Percentiles rank a stretch among this genome's conserved stretches.
Evolutionary conservation across 768 basidiomycete species (phyloP).

Genomic region (Naganishia vishniacii): DNA sequence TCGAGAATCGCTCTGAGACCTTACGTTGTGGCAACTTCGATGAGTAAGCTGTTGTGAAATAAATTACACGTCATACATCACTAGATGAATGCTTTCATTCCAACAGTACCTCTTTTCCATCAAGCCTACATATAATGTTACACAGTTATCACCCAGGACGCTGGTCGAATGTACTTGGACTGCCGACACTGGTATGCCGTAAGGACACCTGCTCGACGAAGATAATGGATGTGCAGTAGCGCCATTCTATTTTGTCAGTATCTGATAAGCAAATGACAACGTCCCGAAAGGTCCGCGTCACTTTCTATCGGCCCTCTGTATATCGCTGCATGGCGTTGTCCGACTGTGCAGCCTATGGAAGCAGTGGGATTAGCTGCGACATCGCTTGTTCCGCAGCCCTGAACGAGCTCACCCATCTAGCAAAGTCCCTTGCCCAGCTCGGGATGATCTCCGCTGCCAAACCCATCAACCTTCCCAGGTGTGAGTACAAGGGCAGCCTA

Average conservation of each 20-base stretch:
- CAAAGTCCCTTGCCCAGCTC: conserved; percentile 55
- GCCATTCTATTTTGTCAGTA: no score
- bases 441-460: conserved; percentile 36
- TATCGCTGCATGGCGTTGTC: background rate
- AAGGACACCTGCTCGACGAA: no score
- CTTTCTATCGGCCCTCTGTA: background rate
- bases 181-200: no score
- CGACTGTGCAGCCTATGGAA: background rate
- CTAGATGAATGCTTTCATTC: no score
- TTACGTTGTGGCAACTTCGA: background rate
- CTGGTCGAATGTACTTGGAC: no score
- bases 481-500: conserved; percentile 55
- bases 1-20: conserved; percentile 1
- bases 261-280: no score
- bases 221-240: no score
- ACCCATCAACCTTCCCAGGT: conserved; percentile 32
- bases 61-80: no score
- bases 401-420: conserved; percentile 61
- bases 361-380: background rate
- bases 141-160: no score
- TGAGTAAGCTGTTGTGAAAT: conserved; percentile 6
- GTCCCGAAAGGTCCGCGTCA: no score
- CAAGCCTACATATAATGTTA: no score
- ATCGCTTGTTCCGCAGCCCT: background rate
- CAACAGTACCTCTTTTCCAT: no score